Percentiles rank a stretch among this genome's conserved stretches.
phyloP scores from a whole-genome alignment of 2,329 filamentous ascomycete species.

The Tolypocladium cylindrosporum region DNA sequence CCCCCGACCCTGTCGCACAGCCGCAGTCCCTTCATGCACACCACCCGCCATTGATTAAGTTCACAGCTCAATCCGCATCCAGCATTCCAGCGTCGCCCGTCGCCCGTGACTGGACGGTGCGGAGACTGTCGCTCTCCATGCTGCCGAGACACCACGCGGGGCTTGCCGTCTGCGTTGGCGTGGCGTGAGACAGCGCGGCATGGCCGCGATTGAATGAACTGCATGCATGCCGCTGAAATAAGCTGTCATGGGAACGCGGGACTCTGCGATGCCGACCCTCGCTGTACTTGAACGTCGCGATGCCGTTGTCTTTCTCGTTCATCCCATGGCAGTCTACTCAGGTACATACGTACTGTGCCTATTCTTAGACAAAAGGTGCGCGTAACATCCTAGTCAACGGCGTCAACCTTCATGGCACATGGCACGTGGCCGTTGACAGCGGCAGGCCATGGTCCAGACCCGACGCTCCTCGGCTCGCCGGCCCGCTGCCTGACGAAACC shows the following conservation, averaged over 20 bases:
- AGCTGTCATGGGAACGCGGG: too few species aligned
- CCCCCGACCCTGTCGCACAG: neutral
- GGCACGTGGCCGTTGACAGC: neutral
- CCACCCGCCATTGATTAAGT: neutral
- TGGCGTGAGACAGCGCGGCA: neutral
- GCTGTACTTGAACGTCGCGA: neutral
- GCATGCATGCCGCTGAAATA: too few species aligned
- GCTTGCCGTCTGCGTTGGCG: neutral
- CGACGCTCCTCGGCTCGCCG: neutral
- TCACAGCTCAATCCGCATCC: neutral
- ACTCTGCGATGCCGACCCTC: neutral
- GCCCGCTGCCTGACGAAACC: neutral
- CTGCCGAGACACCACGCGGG: neutral
- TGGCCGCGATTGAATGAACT: neutral
- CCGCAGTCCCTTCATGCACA: neutral
- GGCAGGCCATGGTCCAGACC: neutral
- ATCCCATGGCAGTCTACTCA: neutral
- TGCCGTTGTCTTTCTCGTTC: neutral
- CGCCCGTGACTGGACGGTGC: neutral
- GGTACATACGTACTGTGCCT: neutral
- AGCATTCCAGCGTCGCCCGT: neutral
- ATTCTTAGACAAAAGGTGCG: neutral
- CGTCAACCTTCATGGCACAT: neutral
- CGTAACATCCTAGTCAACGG: neutral
- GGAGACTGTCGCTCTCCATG: neutral